A percentile compares a stretch with the other conserved stretches of the same genome.
phyloP scores from a whole-genome alignment of 805 yeast species.

The Komagataella phaffii region DNA sequence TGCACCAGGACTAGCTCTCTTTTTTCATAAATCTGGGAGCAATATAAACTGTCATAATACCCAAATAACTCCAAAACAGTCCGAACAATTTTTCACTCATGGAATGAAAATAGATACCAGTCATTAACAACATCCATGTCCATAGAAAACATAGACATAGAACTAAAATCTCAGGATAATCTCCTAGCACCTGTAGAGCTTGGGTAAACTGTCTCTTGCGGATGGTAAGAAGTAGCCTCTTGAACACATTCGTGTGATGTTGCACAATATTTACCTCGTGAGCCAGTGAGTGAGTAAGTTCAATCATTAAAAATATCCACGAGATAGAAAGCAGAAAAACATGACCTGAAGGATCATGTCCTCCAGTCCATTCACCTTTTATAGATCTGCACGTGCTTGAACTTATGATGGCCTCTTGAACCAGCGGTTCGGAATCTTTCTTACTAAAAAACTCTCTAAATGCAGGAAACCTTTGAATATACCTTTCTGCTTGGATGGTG shows the following conservation, averaged over 20 bases:
- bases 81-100: constrained; percentile 65
- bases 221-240: neutral
- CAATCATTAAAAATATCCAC: constrained; percentile 52
- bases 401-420: constrained; percentile 8
- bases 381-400: constrained; percentile 35
- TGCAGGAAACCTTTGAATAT: neutral
- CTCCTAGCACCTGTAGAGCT: constrained; percentile 4
- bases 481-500: neutral
- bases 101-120: constrained; percentile 78
- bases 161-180: constrained; percentile 16
- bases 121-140: constrained; percentile 82
- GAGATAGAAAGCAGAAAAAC: constrained; percentile 65
- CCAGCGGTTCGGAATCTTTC: neutral
- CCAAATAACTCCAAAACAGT: constrained; percentile 42
- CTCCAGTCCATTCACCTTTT: constrained; percentile 69
- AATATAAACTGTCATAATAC: constrained; percentile 31
- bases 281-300: constrained; percentile 21
- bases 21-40: neutral
- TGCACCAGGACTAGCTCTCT: constrained; percentile 10
- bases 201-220: constrained; percentile 1
- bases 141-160: constrained; percentile 35
- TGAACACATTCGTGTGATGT: constrained; percentile 1
- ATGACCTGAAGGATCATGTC: constrained; percentile 96
- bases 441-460: neutral
- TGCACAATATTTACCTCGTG: constrained; percentile 1